Percentiles rank a stretch among this genome's conserved stretches.
phyloP scores from a whole-genome alignment of 2,329 filamentous ascomycete species.

The Trichoderma simmonsii region DNA sequence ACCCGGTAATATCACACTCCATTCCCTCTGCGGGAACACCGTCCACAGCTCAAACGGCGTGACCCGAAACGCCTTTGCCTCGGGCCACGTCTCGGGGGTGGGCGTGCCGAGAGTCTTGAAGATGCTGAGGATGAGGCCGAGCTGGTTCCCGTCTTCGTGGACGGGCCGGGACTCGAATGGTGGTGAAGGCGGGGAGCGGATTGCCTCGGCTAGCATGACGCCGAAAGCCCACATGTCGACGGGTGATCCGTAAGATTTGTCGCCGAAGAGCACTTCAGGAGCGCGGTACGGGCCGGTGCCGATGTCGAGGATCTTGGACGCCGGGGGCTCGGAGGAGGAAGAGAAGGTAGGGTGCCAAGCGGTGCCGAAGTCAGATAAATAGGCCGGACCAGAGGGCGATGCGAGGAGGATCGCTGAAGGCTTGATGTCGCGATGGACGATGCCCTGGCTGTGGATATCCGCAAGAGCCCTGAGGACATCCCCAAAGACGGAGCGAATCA shows the following conservation, averaged over 20 bases:
- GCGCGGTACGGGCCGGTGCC: conserved; percentile 89
- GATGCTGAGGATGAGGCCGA: conserved; percentile 86
- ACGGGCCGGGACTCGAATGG: conserved; percentile 76
- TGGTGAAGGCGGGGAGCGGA: conserved; percentile 50
- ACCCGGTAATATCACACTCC: conserved; percentile 66
- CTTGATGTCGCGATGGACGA: conserved; percentile 93
- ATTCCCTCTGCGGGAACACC: conserved; percentile 63
- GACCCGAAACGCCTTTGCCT: conserved; percentile 62
- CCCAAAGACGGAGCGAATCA: conserved; percentile 48
- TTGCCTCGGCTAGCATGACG: conserved; percentile 76
- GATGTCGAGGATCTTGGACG: conserved; percentile 82
- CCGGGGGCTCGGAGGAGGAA: conserved; percentile 59
- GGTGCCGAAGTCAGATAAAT: conserved; percentile 88
- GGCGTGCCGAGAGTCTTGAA: conserved; percentile 91
- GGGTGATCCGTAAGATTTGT: conserved; percentile 65
- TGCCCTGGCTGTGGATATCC: conserved; percentile 68
- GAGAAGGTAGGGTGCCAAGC: conserved; percentile 69
- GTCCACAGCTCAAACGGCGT: conserved; percentile 91
- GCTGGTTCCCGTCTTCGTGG: conserved; percentile 81
- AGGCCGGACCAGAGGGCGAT: conserved; percentile 66
- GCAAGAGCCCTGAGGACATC: conserved; percentile 69
- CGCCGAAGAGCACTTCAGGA: conserved; percentile 86
- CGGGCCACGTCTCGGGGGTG: conserved; percentile 76
- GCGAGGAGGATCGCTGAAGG: conserved; percentile 81
- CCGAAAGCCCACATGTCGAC: conserved; percentile 91